Evolutionary conservation across 306 rosid species (phyloP).

Genomic region (Casuarina equisetifolia): DNA sequence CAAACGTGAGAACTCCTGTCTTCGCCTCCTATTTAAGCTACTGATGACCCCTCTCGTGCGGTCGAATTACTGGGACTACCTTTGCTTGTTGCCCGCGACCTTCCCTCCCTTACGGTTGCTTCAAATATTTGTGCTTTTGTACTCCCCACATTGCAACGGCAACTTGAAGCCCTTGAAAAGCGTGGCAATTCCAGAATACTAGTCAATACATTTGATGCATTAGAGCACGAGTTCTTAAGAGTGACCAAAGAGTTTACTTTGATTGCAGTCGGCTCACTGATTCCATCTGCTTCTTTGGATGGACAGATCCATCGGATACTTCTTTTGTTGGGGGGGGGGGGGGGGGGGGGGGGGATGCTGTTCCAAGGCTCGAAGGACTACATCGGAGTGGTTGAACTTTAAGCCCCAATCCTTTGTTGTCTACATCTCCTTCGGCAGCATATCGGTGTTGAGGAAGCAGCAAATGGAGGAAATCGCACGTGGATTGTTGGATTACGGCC

Average conservation of each 20-base stretch:
- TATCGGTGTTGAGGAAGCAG: slow-evolving; percentile 26
- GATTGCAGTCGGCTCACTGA: slow-evolving; percentile 58
- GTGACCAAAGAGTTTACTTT: slow-evolving; percentile 3
- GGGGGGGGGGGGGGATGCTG: slow-evolving; percentile 49
- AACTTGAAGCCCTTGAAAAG: slow-evolving; percentile 5
- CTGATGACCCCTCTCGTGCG: background rate
- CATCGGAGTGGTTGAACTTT: slow-evolving; percentile 53
- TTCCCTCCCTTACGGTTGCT: slow-evolving; percentile 35
- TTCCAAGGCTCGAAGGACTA: slow-evolving; percentile 17
- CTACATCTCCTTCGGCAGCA: slow-evolving; percentile 64
- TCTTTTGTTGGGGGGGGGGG: slow-evolving; percentile 22
- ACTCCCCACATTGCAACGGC: slow-evolving; percentile 8
- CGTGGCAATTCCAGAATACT: slow-evolving; percentile 19
- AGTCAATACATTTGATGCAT: slow-evolving; percentile 31
- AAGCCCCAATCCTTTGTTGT: slow-evolving; percentile 44
- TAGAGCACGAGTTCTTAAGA: slow-evolving; percentile 33
- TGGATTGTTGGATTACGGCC: slow-evolving; percentile 44
- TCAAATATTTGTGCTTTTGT: background rate
- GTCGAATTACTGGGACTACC: slow-evolving; percentile 20
- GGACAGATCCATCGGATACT: slow-evolving; percentile 32
- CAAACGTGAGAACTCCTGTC: too few relatives aligned
- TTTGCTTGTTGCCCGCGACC: slow-evolving; percentile 19
- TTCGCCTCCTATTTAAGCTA: too few relatives aligned
- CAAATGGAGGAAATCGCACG: slow-evolving; percentile 63
- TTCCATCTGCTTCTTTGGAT: slow-evolving; percentile 47